Conservation (phyloP, 495 filamentous ascomycete species). For the Xylaria grammica region DNA sequence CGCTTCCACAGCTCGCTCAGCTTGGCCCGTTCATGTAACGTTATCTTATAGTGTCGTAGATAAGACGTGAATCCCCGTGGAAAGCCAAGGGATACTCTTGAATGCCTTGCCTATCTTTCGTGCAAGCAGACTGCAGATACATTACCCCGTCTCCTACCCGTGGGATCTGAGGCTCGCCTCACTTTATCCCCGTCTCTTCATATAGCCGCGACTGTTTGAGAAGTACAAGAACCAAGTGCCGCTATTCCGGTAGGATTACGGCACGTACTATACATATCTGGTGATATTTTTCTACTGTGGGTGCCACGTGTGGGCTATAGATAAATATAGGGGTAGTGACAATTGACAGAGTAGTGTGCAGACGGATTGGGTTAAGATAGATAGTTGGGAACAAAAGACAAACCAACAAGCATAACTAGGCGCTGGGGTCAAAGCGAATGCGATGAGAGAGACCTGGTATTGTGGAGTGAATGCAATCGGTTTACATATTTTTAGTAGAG, state of each 20-base stretch:
- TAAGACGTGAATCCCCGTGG: too few relatives aligned
- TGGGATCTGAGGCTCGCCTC: not conserved
- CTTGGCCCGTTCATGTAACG: too few relatives aligned
- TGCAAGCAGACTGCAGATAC: not conserved
- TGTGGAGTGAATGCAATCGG: not conserved
- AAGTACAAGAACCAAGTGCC: not conserved
- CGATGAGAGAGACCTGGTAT: not conserved
- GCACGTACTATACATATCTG: slow-evolving; percentile 1
- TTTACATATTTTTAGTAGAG: slow-evolving; percentile 18
- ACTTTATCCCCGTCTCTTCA: not conserved
- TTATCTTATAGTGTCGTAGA: too few relatives aligned
- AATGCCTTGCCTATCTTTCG: too few relatives aligned
- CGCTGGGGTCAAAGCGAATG: slow-evolving; percentile 7
- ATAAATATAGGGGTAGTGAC: slow-evolving; percentile 11
- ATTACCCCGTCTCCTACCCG: not conserved
- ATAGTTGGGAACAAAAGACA: not conserved
- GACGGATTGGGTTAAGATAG: not conserved
- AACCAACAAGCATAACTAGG: not conserved
- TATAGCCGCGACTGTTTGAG: not conserved
- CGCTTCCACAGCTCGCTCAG: not conserved
- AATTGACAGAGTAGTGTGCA: not conserved
- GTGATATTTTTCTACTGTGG: not conserved
- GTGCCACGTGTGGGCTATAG: slow-evolving; percentile 7
- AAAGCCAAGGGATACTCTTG: not conserved
- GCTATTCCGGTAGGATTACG: not conserved